Evolutionary conservation across 306 rosid genomes (phyloP), one percentile per base, ranked within the genome.

Genomic region (Chamaecrista fasciculata): DNA sequence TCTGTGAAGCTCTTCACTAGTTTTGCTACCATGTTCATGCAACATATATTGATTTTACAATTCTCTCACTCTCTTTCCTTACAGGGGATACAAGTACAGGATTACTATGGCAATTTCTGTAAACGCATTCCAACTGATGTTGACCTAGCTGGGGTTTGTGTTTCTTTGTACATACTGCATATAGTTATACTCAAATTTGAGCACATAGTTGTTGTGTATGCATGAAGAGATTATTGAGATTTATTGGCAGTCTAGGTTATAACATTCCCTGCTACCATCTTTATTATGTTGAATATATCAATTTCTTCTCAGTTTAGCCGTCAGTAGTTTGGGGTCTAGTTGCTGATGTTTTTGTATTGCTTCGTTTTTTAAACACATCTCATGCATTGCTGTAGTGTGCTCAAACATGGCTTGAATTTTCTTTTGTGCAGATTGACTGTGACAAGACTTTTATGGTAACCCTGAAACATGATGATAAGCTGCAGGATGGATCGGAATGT

Each of bases 401-500:
- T 47, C 31, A 46, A 42, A 12, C 26, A 42, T 69, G 69, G 26
- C 51, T 57, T 68, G 40, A 16, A 53, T 66, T 68, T 67, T 71
- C 9, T 74, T 19, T 72, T 66, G 4, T 80, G 78, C 95, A 94
- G 99, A 88, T 94, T 81, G 99, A 94, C 79, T 94, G 95, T 75
- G 99, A 94, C 86, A 94, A 94, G 77, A 85, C 91, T 74, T 84
- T 94, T 71, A 84, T 94, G 96, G 96, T 89, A 62, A 79, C 91
- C 55, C 72, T 94, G 78, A 94, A 94, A 77, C 97, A 94, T 8
- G 99, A 94, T 63, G 99, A 94, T 73, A 94, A 94, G 83, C 85
- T 94, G 76, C 97, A 86, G 82, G 99, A 94, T 79, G 99, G 99
- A 72, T 82, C 97, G 50, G 99, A 94, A 79, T 94, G 97, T 82